Evolutionary conservation across 805 yeast species (phyloP), one percentile per base, ranked within the genome.

Genomic region (Candida ponderosae): DNA sequence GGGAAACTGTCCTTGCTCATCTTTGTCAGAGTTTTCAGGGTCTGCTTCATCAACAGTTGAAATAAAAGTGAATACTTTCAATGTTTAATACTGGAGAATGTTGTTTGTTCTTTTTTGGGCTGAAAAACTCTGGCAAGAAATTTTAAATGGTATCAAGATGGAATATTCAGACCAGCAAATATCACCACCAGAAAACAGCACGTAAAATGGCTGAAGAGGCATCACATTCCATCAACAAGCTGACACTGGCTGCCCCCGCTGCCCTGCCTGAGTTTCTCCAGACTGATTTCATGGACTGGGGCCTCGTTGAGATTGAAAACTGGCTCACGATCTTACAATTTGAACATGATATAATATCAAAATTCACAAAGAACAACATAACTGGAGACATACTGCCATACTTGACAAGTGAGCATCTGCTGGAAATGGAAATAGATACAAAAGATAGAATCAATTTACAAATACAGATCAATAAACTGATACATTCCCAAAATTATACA

Each of bases 361-460:
- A 34, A 24, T 79, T 81, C 51, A 59, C 66, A 19, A 68, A 65
- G 3, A 74, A 85, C 57, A 78, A 78, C 46, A 74, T 85, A 35
- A 76, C 81, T 4, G 96, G 96, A 2, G 74, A 81, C 23, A 68
- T 83, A 4, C 61, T 90, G 36, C 77, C 85, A 2, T 79, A 75
- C 42, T 63, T 89, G 35, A 75, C 76, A 24, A 74, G 83, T 11
- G 75, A 72, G 8, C 93, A 87, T 52, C 71, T 89, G 32, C 65
- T 68, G 42, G 96, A 88, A 37, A 61, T 90, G 51, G 94, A 89
- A 3, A 68, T 83, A 1, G 39, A 42, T 26, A 53, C 82, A 24
- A 69, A 71, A 23, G 70, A 72, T 16, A 66, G 96, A 20, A 63
- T 89, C 4, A 54, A 57, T 29, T 60, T 88, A 31, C 76, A 85